Conservation (phyloP, 192 early-diverging fungal species). For the Ramicandelaber brevisporus region DNA sequence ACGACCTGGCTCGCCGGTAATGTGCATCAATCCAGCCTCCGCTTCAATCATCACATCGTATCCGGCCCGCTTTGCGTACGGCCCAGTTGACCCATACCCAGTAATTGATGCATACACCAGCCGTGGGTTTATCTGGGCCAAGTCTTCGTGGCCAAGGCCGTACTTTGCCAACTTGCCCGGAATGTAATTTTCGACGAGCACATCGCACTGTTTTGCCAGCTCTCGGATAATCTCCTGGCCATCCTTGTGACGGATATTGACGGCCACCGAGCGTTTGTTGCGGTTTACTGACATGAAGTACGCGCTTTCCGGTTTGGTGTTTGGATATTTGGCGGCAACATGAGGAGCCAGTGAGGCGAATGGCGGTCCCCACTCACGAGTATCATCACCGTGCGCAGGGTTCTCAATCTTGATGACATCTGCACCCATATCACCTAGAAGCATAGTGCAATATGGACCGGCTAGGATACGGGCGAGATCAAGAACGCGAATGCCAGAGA, state of each 20-base stretch:
- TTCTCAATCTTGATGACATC: slow-evolving; percentile 81
- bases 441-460: slow-evolving; percentile 56
- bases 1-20: slow-evolving; percentile 67
- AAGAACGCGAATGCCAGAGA: slow-evolving; percentile 35
- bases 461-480: slow-evolving; percentile 51
- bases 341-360: slow-evolving; percentile 6
- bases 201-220: slow-evolving; percentile 40
- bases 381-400: slow-evolving; percentile 63
- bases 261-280: slow-evolving; percentile 72
- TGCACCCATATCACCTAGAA: slow-evolving; percentile 59
- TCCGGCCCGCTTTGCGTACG: slow-evolving; percentile 51
- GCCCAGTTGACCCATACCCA: slow-evolving; percentile 72
- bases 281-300: slow-evolving; percentile 85
- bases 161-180: slow-evolving; percentile 58
- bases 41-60: slow-evolving; percentile 80
- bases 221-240: slow-evolving; percentile 37
- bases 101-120: slow-evolving; percentile 69
- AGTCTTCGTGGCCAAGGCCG: slow-evolving; percentile 49
- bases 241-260: slow-evolving; percentile 45
- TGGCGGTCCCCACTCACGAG: slow-evolving; percentile 63
- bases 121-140: slow-evolving; percentile 37
- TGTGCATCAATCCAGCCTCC: slow-evolving; percentile 88
- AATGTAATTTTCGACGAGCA: slow-evolving; percentile 80
- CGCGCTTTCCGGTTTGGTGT: slow-evolving; percentile 29
- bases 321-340: slow-evolving; percentile 6